Evolutionary conservation across 208 protist genomes (phyloP).

Genomic region (Acanthamoeba royreba): DNA sequence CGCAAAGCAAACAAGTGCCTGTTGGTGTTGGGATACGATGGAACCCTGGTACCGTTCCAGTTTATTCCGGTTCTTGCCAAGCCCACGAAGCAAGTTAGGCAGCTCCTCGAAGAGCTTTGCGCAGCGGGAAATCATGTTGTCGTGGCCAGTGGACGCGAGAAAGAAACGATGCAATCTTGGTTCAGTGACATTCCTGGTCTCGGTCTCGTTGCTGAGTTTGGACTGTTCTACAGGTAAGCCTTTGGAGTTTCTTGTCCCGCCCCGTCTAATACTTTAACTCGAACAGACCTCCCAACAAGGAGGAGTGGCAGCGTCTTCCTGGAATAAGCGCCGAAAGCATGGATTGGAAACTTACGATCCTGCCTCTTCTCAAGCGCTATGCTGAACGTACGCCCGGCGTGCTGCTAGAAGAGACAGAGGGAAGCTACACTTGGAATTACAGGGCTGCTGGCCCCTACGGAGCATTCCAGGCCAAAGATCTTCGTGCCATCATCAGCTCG

Average conservation of each 20-base stretch:
- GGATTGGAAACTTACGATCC: background rate
- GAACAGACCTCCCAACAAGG: background rate
- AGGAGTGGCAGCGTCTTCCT: background rate
- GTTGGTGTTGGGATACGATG: slow-evolving; percentile 68
- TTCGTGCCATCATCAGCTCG: background rate
- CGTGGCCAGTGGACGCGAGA: background rate
- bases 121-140: background rate
- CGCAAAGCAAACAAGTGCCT: slow-evolving; percentile 19
- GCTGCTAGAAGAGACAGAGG: background rate
- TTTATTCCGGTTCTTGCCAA: slow-evolving; percentile 26
- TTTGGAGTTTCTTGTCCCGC: background rate
- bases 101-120: background rate
- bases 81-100: slow-evolving; percentile 14
- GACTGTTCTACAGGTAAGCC: background rate
- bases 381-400: background rate
- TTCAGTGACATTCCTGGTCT: background rate
- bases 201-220: slow-evolving; percentile 5
- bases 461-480: background rate
- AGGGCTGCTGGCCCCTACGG: background rate
- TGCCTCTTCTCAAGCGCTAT: slow-evolving; percentile 18
- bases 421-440: slow-evolving; percentile 26
- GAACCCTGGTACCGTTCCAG: slow-evolving; percentile 62
- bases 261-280: background rate
- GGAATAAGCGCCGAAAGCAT: background rate
- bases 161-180: slow-evolving; percentile 1